Evolutionary conservation across 2,329 filamentous ascomycete species (phyloP).

Genomic region (Ascochyta pisi): DNA sequence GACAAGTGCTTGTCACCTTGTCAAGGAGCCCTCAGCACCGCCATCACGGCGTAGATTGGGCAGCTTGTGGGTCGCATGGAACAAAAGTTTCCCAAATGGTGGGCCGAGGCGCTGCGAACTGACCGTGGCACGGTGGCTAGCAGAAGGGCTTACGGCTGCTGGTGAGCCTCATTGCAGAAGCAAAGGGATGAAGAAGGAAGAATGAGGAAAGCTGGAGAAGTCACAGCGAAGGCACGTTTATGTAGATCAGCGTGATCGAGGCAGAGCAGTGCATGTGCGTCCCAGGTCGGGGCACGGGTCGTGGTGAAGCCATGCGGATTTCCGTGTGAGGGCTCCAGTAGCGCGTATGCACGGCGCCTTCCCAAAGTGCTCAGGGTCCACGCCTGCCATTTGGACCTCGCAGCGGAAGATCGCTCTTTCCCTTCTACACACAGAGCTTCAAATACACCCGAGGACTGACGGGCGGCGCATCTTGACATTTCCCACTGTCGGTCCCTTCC

Average conservation of each 20-base stretch:
- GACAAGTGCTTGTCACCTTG: constrained; percentile 54
- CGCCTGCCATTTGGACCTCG: constrained; percentile 17
- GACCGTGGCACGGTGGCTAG: constrained; percentile 23
- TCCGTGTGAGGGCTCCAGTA: constrained; percentile 13
- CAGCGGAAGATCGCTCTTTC: constrained; percentile 11
- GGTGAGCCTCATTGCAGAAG: constrained; percentile 3
- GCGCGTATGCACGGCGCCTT: constrained; percentile 18
- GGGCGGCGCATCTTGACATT: constrained; percentile 11
- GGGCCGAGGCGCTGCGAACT: constrained; percentile 22
- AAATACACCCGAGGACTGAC: constrained; percentile 13
- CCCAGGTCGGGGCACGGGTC: constrained; percentile 7
- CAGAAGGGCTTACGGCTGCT: constrained; percentile 16
- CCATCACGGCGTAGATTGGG: constrained; percentile 49
- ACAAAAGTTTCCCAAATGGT: constrained; percentile 9
- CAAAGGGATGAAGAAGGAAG: constrained; percentile 11
- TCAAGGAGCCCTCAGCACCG: constrained; percentile 71
- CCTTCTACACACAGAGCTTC: constrained; percentile 8
- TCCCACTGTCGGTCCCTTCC: constrained; percentile 17
- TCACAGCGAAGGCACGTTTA: constrained; percentile 3
- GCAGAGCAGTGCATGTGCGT: constrained; percentile 16
- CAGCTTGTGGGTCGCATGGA: constrained; percentile 23
- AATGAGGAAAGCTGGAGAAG: constrained; percentile 3
- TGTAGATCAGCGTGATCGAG: constrained; percentile 13
- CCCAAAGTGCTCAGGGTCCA: constrained; percentile 21
- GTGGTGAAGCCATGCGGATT: constrained; percentile 16